Base-by-base conservation (phyloP, 345 rosid species). In the Arabidopsis arenosa region DNA sequence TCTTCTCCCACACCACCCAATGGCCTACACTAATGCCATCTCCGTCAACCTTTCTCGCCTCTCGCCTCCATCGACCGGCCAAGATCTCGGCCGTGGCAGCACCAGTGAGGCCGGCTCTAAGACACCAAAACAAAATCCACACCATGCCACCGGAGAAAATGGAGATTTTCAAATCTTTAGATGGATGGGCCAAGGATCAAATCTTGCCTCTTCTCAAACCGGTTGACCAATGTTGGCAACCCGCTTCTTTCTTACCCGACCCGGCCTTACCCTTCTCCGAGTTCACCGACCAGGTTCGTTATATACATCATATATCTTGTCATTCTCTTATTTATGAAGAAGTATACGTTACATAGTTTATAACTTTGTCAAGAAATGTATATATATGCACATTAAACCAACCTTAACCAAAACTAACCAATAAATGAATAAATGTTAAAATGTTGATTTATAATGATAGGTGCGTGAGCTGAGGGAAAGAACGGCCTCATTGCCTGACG, bases 151-250 rank as follows among this genome's bases (percentile, higher is more conserved):
- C 84, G 0, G 92, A 91, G 70, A 89, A 84, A 56, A 58, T 76
- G 9, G 90, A 88, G 73, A 65, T 89, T 4, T 87, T 91, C 86
- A 86, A 64, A 63, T 91, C 97, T 3, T 79, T 91, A 1, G 92
- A 89, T 30, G 76, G 33, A 35, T 90, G 93, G 96, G 90, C 93
- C 5, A 7, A 76, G 5, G 15, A 82, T 2, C 64, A 84, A 9
- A 77, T 88, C n/a, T 57, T 90, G 1, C 88, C 90, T 1, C 68
- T 87, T 2, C 92, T 91, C 4, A 91, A 85, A 82, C 97, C 93
- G 0, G 97, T 89, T 11, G 86, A 89, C 13, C 49, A 84, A 12
- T 89, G 90, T 80, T 91, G 92, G 92, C 93, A 89, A 53, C 92
- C 93, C 14, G 83, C 84, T 59, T 53, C 61, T 5, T 87, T 88